Conservation (phyloP, 2,329 filamentous ascomycete genomes). For the Canariomyces notabilis region DNA sequence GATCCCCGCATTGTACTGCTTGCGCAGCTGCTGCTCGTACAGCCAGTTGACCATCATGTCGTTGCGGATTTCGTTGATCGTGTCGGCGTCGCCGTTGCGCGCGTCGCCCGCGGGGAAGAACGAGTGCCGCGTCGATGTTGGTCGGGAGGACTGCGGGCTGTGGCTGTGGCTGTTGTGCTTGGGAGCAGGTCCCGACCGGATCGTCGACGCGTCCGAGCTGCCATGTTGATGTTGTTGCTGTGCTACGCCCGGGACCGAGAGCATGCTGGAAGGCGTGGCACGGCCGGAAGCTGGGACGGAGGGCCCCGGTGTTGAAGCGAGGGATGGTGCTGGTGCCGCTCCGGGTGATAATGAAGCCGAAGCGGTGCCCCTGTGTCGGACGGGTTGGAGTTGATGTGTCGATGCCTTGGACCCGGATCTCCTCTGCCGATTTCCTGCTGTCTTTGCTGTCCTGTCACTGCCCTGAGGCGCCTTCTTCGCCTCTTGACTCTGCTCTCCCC, state of each 20-base stretch:
- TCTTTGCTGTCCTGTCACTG: background rate
- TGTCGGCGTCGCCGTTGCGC: slow-evolving; percentile 38
- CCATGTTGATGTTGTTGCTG: background rate
- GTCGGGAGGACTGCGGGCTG: slow-evolving; percentile 12
- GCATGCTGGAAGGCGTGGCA: slow-evolving; percentile 10
- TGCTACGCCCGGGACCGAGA: slow-evolving; percentile 15
- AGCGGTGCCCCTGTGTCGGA: background rate
- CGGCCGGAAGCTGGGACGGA: slow-evolving; percentile 2
- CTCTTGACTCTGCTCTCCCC: slow-evolving; percentile 4
- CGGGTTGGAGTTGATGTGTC: slow-evolving; percentile 15
- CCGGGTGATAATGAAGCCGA: background rate
- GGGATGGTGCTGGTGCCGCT: slow-evolving; percentile 2
- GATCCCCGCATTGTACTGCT: slow-evolving; percentile 35
- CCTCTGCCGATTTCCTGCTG: slow-evolving; percentile 1
- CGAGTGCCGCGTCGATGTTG: slow-evolving; percentile 26
- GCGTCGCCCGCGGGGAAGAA: slow-evolving; percentile 37
- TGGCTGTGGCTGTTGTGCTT: slow-evolving; percentile 4
- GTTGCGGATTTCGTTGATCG: slow-evolving; percentile 49
- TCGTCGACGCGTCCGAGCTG: slow-evolving; percentile 6
- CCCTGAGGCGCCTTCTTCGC: background rate
- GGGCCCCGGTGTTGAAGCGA: slow-evolving; percentile 1
- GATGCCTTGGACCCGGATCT: slow-evolving; percentile 12
- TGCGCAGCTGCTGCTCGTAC: slow-evolving; percentile 56
- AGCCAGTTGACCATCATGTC: slow-evolving; percentile 62
- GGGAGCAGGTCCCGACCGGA: no score